Evolutionary conservation across 345 rosid species (phyloP), one percentile per base, ranked within the genome.

Genomic region (Gossypium turneri): DNA sequence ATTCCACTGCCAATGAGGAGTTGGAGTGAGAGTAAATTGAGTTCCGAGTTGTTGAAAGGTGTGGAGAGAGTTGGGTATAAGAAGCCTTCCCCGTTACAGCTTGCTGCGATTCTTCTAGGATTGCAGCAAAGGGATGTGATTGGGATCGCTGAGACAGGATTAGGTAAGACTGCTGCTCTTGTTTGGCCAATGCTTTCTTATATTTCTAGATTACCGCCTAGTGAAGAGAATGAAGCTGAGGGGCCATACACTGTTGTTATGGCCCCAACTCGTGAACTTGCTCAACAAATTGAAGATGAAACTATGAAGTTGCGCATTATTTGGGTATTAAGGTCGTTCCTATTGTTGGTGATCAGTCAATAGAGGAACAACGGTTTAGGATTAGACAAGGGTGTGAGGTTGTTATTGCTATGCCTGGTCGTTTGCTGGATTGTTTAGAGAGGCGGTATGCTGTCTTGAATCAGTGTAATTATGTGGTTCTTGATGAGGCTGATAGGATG

Each of bases 401-500:
- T 78, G 94, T 93, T 41, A 95, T 95, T 64, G 98, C 98, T 0
- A 93, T 98, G 2, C 99, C 96, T 0, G 98, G 99, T 78, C 88
- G 93, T 74, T 74, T 95, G 82, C 79, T 93, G 79, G 99, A 91
- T 85, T 93, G 97, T 70, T 82, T 95, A 81, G 98, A 93, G 85
- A 88, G 97, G 82, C 86, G 97, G 59, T 95, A 93, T 81, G 96
- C 86, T 2, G 98, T 95, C 29, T 78, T 95, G 82, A 93, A 94
- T 75, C 98, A 91, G 76, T 94, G 99, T 67, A 93, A 91, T 66
- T 93, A 94, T 73, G 97, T 94, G 70, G 99, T 94, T 77, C 98
- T 94, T 74, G 99, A 94, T 79, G 99, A 94, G 82, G 99, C 99
- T 73, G 98, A 92, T 82, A 86, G 99, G 38, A 93, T 94, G 99